These are phyloP conservation scores for Corymbia calophylla DNA, from an alignment of 441 rosid genomes.

Conservation along the genomic window DNA sequence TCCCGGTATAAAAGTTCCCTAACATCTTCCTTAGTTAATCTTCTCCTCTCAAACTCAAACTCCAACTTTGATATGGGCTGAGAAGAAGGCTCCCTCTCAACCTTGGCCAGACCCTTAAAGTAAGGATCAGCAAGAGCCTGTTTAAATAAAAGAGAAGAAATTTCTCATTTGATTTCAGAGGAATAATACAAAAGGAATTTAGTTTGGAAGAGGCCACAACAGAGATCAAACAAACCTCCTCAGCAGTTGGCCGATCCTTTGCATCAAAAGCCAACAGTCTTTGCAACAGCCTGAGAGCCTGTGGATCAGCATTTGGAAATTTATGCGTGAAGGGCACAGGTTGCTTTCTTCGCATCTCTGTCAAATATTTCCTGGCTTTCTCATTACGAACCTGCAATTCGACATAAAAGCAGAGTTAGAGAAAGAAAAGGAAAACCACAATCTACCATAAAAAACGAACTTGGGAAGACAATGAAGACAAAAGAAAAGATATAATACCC, in stretches of 20 bases:
- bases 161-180: background rate
- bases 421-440: background rate
- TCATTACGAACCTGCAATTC: slow-evolving; percentile 10
- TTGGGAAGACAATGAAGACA: background rate
- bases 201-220: background rate
- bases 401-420: background rate
- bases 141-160: background rate
- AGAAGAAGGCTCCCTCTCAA: slow-evolving; percentile 14
- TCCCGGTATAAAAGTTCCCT: slow-evolving; percentile 14
- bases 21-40: slow-evolving; percentile 12
- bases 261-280: slow-evolving; percentile 13
- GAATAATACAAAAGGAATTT: background rate
- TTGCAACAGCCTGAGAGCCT: slow-evolving; percentile 9
- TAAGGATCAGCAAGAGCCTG: slow-evolving; percentile 18
- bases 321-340: slow-evolving; percentile 7
- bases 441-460: background rate
- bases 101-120: slow-evolving; percentile 15
- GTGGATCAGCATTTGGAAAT: slow-evolving; percentile 14
- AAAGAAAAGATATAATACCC: background rate
- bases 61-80: slow-evolving; percentile 11
- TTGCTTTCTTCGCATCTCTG: slow-evolving; percentile 12
- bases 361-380: slow-evolving; percentile 12
- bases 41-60: slow-evolving; percentile 17
- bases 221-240: slow-evolving; percentile 1
- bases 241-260: slow-evolving; percentile 14